phyloP scores from a whole-genome alignment of 176 grass and related monocot genomes.

The Oryza glumipatula region DNA sequence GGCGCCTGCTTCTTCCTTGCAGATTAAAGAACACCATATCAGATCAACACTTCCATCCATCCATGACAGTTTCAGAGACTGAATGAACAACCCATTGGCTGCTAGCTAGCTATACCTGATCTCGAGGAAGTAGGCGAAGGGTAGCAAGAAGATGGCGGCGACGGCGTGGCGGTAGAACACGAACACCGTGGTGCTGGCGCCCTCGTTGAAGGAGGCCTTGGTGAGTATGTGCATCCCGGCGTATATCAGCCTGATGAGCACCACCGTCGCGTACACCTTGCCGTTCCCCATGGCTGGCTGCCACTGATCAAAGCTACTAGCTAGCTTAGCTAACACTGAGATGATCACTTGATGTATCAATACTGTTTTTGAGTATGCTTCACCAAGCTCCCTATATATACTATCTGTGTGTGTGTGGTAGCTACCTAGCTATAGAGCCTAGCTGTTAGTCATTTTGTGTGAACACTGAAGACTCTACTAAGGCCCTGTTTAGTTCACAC shows the following conservation, averaged over 20 bases:
- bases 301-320: background rate
- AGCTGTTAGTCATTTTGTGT: constrained; percentile 36
- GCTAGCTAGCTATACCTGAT: constrained; percentile 54
- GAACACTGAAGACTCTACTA: constrained; percentile 6
- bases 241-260: constrained; percentile 65
- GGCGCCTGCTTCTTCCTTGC: constrained; percentile 53
- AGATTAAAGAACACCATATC: background rate
- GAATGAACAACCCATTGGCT: background rate
- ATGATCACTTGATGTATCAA: background rate
- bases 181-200: constrained; percentile 66
- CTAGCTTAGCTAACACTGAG: background rate
- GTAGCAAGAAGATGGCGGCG: constrained; percentile 57
- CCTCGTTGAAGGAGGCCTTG: constrained; percentile 69
- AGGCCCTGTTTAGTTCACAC: too few relatives aligned
- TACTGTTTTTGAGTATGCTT: background rate
- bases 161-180: constrained; percentile 71
- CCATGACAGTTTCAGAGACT: background rate
- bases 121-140: constrained; percentile 56
- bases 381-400: constrained; percentile 29
- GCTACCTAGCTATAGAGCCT: background rate
- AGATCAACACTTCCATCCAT: background rate
- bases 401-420: background rate
- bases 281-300: constrained; percentile 41
- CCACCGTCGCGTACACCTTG: constrained; percentile 54
- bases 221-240: constrained; percentile 70